Base-by-base conservation (phyloP, 352 stramenopile species). In the Phytophthora niederhauseri region DNA sequence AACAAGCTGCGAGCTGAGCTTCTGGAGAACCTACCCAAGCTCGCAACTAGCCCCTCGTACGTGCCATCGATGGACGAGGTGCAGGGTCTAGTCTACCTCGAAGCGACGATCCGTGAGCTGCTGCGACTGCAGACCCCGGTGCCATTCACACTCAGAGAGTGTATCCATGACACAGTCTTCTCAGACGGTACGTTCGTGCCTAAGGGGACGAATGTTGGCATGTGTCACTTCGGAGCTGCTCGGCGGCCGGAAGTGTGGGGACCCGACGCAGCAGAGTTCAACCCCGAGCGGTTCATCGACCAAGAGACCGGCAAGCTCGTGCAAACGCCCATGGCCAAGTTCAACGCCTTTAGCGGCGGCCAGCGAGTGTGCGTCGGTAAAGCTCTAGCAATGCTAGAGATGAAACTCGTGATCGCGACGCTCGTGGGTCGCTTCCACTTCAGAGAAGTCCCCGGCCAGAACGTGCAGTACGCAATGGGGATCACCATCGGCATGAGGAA, bases 131-230 rank as follows among this genome's bases (percentile, higher is more conserved):
- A 87, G 41, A 82, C 88, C n/a, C 69, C 73, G 2, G 84, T 73
- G 2, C 72, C 72, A 11, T 79, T 73, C 43, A 73, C 63, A 0
- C 57, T 73, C 24, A 41, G 78, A 30, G 63, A 84, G 26, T 82
- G 68, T 34, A 55, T 81, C 28, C 66, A 72, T 1, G 84, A 90
- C 56, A 82, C 85, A 0, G 67, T 84, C 30, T 75, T 90, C 46
- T 64, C 77, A 12, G 87, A 97, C 46, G 88, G 88, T 14, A 94
- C 89, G 4, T 85, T 89, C 20, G 72, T 97, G 0, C 56, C 64
- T 9, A 75, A 73, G 30, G 81, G 83, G 17, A 86, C 71, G 4
- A 74, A 72, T 8, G 73, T 92, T 5, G 69, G 75, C 17, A 68
- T 95, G 62, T 78, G 76, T 4, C 61, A 76, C 30, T 95, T 90